Evolutionary conservation across 179 eudicot species (phyloP), one percentile per base, ranked within the genome.

Genomic region (Spinacia oleracea): DNA sequence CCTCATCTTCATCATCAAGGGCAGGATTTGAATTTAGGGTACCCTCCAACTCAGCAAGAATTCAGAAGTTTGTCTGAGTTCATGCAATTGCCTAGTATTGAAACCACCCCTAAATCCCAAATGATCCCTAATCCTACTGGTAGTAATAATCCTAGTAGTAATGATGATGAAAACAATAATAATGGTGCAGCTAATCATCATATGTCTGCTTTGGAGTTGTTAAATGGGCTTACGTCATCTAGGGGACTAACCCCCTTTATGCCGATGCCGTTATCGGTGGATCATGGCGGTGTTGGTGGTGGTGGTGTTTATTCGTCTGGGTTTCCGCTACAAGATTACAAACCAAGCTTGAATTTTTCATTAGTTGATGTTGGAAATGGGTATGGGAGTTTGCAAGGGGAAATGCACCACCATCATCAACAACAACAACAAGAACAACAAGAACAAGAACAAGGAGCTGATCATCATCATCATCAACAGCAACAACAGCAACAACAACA

Each of bases 11-110:
- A 45, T 73, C 75, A 83, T 27, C 86, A 83, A 64, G 80, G 82
- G 51, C 87, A 82, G 67, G 85, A 85, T 85, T 83, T 85, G 25
- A 85, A 85, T 83, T 53, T 85, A 73, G 87, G 87, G n/a, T 89
- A 82, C 18, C 63, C 87, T 11, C 77, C 74, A 65, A 81, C 80
- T 70, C 87, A 70, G 38, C 73, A 86, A 14, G 88, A 86, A 73
- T 82, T 89, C 77, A 86, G 86, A 58, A 82, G 68, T 21, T 77
- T 84, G 0, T 82, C 84, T 58, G 84, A 84, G 20, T 84, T 79
- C 67, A 79, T 81, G 48, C 87, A 81, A 4, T 70, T 82, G 27
- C 84, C 85, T n/a, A 73, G 21, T 45, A 71, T 89, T 77, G 88
- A 84, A 27, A 72, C 43, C 58, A 53, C 46, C 14, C 38, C 23